Conservation (phyloP, 768 basidiomycete genomes). For the Ephemerocybe angulata region DNA sequence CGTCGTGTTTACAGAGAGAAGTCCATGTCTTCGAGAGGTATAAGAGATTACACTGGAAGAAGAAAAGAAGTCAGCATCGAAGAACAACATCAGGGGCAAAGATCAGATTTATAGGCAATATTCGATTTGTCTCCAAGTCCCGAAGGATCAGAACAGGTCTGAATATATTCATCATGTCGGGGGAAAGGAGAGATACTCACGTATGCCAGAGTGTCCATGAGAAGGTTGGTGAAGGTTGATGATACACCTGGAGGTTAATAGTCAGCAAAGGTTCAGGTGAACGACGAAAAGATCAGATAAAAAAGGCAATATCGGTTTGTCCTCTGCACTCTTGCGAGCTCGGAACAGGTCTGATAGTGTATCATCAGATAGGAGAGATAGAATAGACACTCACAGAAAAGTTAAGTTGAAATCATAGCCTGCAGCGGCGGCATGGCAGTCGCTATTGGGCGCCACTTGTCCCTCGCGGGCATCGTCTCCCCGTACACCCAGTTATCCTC, state of each 20-base stretch:
- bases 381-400: constrained; percentile 12
- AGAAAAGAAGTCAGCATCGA: background rate
- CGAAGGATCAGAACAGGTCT: constrained; percentile 64
- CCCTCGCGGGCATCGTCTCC: constrained; percentile 46
- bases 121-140: constrained; percentile 46
- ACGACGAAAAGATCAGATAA: constrained; percentile 31
- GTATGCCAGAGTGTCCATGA: constrained; percentile 16
- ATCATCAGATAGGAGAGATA: constrained; percentile 45
- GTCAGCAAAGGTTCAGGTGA: constrained; percentile 13
- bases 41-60: constrained; percentile 1
- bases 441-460: constrained; percentile 48
- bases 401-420: constrained; percentile 32
- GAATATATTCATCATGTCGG: constrained; percentile 47
- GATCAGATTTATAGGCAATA: constrained; percentile 52
- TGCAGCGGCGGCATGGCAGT: constrained; percentile 63
- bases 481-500: constrained; percentile 67
- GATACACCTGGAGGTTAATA: background rate
- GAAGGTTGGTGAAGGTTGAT: constrained; percentile 8
- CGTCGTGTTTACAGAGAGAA: background rate
- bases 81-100: constrained; percentile 3
- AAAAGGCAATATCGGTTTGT: constrained; percentile 64
- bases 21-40: background rate
- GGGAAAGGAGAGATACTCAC: constrained; percentile 31
- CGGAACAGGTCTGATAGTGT: constrained; percentile 77
- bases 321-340: constrained; percentile 45